A percentile compares a stretch with the other conserved stretches of the same genome.
Conservation (phyloP, 805 yeast genomes). For the Cyberlindnera nakhonratchasimensis region DNA sequence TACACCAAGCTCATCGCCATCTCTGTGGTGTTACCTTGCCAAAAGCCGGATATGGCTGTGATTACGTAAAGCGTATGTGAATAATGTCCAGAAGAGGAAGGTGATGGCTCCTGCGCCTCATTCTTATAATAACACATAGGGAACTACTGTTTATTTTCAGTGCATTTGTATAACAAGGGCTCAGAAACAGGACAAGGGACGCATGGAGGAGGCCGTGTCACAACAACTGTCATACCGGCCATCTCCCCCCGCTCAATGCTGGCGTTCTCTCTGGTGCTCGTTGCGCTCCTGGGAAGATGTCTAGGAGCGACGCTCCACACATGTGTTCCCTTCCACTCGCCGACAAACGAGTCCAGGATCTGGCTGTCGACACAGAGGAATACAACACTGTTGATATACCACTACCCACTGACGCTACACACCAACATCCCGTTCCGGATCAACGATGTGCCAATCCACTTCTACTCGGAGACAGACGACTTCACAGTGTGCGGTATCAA, state of each 20-base stretch:
- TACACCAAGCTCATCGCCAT: no score
- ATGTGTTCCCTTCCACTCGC: conserved; percentile 3
- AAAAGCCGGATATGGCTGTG: neutral
- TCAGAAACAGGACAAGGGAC: no score
- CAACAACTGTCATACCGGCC: no score
- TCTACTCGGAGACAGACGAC: conserved; percentile 8
- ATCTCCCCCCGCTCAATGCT: no score
- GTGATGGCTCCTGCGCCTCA: no score
- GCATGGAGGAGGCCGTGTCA: no score
- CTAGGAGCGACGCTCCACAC: conserved; percentile 2
- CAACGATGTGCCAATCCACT: conserved; percentile 12
- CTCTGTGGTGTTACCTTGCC: no score
- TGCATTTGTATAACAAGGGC: no score
- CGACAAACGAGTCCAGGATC: conserved; percentile 1
- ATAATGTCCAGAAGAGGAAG: no score
- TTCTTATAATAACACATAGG: no score
- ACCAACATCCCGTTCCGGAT: conserved; percentile 10
- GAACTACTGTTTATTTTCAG: no score
- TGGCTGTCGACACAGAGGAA: conserved; percentile 8
- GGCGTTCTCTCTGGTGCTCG: neutral
- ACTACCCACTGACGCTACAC: conserved; percentile 6
- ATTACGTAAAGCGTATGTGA: neutral
- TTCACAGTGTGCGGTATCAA: conserved; percentile 16
- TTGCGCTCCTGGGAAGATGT: no score
- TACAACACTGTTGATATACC: conserved; percentile 12